phyloP scores from a whole-genome alignment of 1,284 basidiomycete species.

The Sanghuangporus baumii region DNA sequence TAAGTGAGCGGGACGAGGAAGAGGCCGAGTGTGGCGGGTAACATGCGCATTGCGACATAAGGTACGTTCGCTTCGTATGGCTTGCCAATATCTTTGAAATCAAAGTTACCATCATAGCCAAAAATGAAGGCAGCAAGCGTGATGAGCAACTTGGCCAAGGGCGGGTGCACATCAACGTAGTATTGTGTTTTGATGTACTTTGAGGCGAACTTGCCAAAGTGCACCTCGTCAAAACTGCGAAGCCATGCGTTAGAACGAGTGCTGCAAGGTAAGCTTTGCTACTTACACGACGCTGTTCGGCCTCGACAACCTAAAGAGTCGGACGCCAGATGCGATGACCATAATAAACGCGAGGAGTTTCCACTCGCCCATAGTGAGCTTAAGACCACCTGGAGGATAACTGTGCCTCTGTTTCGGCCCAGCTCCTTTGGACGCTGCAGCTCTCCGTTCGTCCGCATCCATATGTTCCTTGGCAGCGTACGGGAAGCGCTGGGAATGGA shows the following conservation, averaged over 20 bases:
- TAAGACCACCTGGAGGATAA: conserved; percentile 57
- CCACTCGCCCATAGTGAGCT: conserved; percentile 64
- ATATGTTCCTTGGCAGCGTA: conserved; percentile 53
- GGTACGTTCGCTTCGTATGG: conserved; percentile 79
- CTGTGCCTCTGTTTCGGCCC: conserved; percentile 44
- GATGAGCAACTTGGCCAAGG: conserved; percentile 92
- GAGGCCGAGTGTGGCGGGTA: conserved; percentile 88
- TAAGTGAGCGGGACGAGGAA: conserved; percentile 89
- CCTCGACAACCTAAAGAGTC: conserved; percentile 74
- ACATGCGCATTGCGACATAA: conserved; percentile 92
- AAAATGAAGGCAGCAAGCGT: conserved; percentile 85
- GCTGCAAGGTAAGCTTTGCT: neutral
- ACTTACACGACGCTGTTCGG: conserved; percentile 89
- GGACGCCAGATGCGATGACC: conserved; percentile 64
- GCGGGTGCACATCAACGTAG: conserved; percentile 97
- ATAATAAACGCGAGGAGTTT: conserved; percentile 62
- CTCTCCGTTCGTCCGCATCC: conserved; percentile 67
- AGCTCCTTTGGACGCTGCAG: conserved; percentile 60
- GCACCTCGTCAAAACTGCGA: conserved; percentile 89
- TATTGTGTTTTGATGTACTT: conserved; percentile 90
- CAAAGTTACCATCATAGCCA: conserved; percentile 92
- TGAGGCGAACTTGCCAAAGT: conserved; percentile 92
- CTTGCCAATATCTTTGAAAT: conserved; percentile 97
- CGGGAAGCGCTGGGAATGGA: conserved; percentile 52
- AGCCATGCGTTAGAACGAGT: conserved; percentile 2